Percentiles rank a stretch among this genome's conserved stretches.
Evolutionary conservation across 2,329 filamentous ascomycete genomes (phyloP).

Genomic region (Neoscytalidium dimidiatum): DNA sequence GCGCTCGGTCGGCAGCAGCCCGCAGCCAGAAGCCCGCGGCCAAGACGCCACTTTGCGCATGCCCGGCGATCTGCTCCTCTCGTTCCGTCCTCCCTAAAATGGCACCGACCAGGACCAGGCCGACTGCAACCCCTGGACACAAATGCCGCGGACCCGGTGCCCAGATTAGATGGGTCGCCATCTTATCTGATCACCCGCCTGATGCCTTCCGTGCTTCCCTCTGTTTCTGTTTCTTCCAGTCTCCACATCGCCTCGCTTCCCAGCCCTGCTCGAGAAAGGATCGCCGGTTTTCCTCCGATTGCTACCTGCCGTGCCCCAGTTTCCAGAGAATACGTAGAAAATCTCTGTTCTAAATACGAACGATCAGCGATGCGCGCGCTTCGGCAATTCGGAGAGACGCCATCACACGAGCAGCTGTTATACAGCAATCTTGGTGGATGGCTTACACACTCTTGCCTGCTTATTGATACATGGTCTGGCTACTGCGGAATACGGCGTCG

Average conservation of each 20-base stretch:
- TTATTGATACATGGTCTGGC: too few species aligned
- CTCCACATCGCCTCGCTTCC: background rate
- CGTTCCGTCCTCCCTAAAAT: background rate
- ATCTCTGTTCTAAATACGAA: background rate
- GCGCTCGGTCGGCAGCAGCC: background rate
- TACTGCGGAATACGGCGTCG: too few species aligned
- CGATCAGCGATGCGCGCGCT: background rate
- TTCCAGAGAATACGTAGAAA: background rate
- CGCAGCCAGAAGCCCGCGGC: too few species aligned
- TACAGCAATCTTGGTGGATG: too few species aligned
- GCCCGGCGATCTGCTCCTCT: background rate
- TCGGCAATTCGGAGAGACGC: too few species aligned
- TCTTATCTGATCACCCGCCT: conserved; percentile 9
- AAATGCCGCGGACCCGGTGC: conserved; percentile 8
- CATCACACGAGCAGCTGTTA: background rate
- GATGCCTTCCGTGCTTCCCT: background rate
- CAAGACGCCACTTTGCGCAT: too few species aligned
- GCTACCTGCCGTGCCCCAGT: background rate
- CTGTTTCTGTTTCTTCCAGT: background rate
- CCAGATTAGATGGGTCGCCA: conserved; percentile 1
- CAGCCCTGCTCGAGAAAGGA: background rate
- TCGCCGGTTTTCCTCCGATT: background rate
- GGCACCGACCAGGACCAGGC: background rate
- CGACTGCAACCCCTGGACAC: background rate
- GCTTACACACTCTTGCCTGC: too few species aligned